Evolutionary conservation across 495 filamentous ascomycete genomes (phyloP).

Genomic region (Penicillium egyptiacum): DNA sequence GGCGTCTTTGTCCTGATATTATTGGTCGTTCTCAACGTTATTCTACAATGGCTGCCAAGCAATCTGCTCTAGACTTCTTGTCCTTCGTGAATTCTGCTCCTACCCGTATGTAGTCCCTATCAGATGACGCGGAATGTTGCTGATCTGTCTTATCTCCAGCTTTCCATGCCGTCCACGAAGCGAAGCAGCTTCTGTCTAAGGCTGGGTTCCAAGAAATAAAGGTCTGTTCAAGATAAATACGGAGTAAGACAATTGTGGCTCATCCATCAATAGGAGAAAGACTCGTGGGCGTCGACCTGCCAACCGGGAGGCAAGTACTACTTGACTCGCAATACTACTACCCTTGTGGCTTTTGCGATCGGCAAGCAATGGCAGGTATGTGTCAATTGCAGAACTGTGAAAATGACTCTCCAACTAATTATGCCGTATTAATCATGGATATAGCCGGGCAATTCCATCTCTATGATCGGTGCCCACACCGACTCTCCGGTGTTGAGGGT

Average conservation of each 20-base stretch:
- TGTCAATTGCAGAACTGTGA: not conserved
- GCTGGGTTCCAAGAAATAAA: conserved; percentile 86
- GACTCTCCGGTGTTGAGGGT: conserved; percentile 88
- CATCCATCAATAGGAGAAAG: conserved; percentile 62
- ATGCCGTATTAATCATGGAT: conserved; percentile 8
- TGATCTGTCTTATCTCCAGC: conserved; percentile 53
- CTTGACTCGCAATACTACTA: conserved; percentile 90
- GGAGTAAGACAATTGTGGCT: conserved; percentile 1
- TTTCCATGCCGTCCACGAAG: conserved; percentile 86
- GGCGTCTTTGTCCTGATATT: conserved; percentile 15
- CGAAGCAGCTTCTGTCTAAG: conserved; percentile 68
- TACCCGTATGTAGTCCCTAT: conserved; percentile 63
- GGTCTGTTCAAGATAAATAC: conserved; percentile 38
- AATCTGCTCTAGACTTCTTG: conserved; percentile 77
- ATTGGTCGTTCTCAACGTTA: conserved; percentile 14
- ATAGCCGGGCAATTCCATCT: conserved; percentile 84
- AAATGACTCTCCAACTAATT: not conserved
- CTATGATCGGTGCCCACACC: conserved; percentile 95
- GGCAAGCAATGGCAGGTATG: conserved; percentile 81
- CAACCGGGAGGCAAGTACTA: conserved; percentile 93
- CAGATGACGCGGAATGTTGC: conserved; percentile 11
- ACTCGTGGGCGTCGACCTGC: conserved; percentile 79
- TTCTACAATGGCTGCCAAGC: conserved; percentile 58
- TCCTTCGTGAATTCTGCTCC: conserved; percentile 94
- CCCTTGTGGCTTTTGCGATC: conserved; percentile 92